These are phyloP conservation scores for Apiospora arundinis DNA, from an alignment of 2,329 filamentous ascomycete species.

Conservation along the genomic window DNA sequence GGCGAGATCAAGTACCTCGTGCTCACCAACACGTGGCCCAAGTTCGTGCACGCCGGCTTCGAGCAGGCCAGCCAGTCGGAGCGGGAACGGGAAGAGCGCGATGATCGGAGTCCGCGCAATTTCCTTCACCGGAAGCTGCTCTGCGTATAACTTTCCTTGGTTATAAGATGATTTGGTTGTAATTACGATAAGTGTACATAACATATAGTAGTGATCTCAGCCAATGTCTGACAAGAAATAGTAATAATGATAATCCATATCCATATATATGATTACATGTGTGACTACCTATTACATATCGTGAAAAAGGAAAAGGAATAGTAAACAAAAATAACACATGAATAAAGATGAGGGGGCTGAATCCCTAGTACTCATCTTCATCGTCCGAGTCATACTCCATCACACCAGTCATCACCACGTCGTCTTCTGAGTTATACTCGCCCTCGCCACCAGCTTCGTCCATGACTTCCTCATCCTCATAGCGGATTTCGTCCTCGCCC, in stretches of 20 bases:
- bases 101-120: not conserved
- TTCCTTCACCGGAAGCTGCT: not conserved
- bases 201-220: too few relatives aligned
- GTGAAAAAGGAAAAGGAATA: not conserved
- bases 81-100: not conserved
- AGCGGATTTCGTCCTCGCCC: too few relatives aligned
- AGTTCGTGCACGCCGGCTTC: conserved; percentile 33
- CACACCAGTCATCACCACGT: not conserved
- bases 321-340: not conserved
- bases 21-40: conserved; percentile 40
- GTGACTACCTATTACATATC: not conserved
- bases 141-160: not conserved
- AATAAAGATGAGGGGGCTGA: not conserved
- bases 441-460: not conserved
- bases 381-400: not conserved
- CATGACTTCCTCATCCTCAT: not conserved
- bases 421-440: not conserved
- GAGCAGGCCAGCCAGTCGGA: conserved; percentile 17
- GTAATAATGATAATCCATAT: not conserved
- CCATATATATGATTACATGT: not conserved
- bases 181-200: too few relatives aligned
- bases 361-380: not conserved
- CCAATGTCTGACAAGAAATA: not conserved
- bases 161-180: not conserved
- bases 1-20: conserved; percentile 36